Evolutionary conservation across 345 rosid genomes (phyloP), one percentile per base, ranked within the genome.

Genomic region (Citropsis articulata): DNA sequence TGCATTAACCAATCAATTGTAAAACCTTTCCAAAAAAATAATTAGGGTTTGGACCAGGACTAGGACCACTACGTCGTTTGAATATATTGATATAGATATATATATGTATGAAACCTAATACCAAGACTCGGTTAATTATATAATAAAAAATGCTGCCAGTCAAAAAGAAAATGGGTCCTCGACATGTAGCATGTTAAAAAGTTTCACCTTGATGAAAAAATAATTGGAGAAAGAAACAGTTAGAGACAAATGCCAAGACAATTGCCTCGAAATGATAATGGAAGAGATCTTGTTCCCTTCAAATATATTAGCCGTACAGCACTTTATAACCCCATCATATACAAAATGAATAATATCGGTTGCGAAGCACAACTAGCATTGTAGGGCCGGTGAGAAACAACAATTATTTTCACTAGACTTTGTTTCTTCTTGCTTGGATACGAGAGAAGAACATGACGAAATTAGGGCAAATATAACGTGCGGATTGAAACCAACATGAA

Each of bases 241-340:
- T 81, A 81, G 83, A 82, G 89, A 87, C 86, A 87, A 87, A 81
- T 83, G 75, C 71, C 82, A 82, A 77, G 90, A 92, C 91, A 92
- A 88, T 42, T 81, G 81, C 82, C 88, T 89, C 78, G 92, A 85
- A 77, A 78, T 64, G 71, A 78, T 84, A 53, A 82, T 66, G 67
- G 79, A 62, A 70, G 87, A 72, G 87, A 88, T 89, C 87, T 81
- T 90, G 90, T 83, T 85, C 88, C 90, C 88, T 73, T 78, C 73
- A 61, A 73, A 77, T 61, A 75, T 38, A 66, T 68, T 50, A 64
- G 72, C 76, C 84, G 90, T 86, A 77, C 86, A 13, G 12, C 69
- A 80, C 73, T 68, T 78, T 73, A 77, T 60, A 5, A 55, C 65
- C 80, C 77, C 70, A 83, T 83, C 74, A 81, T 84, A 53, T 40